Evolutionary conservation across 495 filamentous ascomycete species (phyloP).

Genomic region (Jackrogersella minutella): DNA sequence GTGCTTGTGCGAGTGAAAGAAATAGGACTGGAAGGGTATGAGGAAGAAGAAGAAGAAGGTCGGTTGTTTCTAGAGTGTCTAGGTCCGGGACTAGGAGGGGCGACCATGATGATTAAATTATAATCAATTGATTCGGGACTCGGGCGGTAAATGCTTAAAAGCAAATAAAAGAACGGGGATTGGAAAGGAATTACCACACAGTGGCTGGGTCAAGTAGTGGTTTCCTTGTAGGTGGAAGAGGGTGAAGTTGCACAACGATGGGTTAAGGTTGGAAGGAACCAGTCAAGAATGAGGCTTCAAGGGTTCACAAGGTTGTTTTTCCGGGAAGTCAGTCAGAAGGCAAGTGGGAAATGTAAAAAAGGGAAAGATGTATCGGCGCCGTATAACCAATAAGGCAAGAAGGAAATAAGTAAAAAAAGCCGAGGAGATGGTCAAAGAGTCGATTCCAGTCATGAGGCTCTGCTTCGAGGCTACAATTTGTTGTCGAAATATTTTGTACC

Average conservation of each 20-base stretch:
- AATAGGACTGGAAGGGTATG: not conserved
- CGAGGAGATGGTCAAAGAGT: too few species aligned
- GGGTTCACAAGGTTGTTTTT: not conserved
- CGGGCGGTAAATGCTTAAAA: not conserved
- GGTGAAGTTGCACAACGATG: too few species aligned
- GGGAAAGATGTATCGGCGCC: not conserved
- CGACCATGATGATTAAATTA: conserved; percentile 3
- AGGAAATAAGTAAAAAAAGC: not conserved
- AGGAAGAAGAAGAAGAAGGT: not conserved
- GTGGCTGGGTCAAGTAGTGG: not conserved
- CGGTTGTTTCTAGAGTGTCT: not conserved
- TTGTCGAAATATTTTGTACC: too few species aligned
- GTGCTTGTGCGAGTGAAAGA: not conserved
- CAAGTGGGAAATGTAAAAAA: not conserved
- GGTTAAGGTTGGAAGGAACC: not conserved
- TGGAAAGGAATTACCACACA: conserved; percentile 14
- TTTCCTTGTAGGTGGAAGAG: conserved; percentile 4
- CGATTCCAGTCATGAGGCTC: not conserved
- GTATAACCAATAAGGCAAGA: not conserved
- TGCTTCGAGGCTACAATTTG: not conserved
- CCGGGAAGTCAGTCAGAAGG: not conserved
- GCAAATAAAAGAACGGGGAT: conserved; percentile 16
- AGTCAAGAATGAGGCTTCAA: not conserved
- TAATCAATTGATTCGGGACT: not conserved
- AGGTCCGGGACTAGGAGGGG: not conserved